phyloP scores from a whole-genome alignment of 208 protist genomes.

The Acanthamoeba triangularis region DNA sequence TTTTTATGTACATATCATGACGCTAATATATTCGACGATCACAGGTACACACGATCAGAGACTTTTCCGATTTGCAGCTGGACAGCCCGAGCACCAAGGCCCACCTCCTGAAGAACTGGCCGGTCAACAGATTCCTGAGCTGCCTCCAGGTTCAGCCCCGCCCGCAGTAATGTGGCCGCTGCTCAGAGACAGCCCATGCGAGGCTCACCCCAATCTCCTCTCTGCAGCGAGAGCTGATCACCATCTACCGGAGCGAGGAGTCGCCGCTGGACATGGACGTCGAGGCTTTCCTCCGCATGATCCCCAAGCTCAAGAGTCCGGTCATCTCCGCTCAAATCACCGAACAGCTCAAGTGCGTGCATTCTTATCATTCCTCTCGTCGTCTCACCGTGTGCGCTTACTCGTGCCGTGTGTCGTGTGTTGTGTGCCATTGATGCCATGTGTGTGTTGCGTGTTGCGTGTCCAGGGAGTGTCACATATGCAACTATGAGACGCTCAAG shows the following conservation, averaged over 20 bases:
- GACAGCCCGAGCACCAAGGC: constrained; percentile 11
- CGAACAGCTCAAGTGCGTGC: constrained; percentile 14
- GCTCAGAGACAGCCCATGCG: too few relatives aligned
- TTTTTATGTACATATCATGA: not conserved
- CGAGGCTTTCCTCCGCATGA: constrained; percentile 52
- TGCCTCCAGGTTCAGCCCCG: not conserved
- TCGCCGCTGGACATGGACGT: constrained; percentile 50
- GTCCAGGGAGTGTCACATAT: constrained; percentile 37
- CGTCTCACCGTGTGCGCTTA: not conserved
- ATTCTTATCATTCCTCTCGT: not conserved
- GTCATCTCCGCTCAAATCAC: not conserved
- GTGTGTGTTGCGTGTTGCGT: not conserved
- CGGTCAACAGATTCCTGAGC: constrained; percentile 47
- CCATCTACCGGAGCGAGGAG: constrained; percentile 27
- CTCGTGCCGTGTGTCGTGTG: not conserved
- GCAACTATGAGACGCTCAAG: constrained; percentile 54
- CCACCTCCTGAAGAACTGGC: constrained; percentile 37
- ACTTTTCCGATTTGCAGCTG: constrained; percentile 13
- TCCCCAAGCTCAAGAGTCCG: constrained; percentile 30
- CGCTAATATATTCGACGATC: not conserved
- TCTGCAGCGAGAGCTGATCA: constrained; percentile 51
- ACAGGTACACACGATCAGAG: not conserved
- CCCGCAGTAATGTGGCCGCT: too few relatives aligned
- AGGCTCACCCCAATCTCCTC: too few relatives aligned
- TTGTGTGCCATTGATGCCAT: too few relatives aligned